These are phyloP conservation scores for Lachnellula hyalina DNA, from an alignment of 2,329 filamentous ascomycete species.

Conservation along the genomic window DNA sequence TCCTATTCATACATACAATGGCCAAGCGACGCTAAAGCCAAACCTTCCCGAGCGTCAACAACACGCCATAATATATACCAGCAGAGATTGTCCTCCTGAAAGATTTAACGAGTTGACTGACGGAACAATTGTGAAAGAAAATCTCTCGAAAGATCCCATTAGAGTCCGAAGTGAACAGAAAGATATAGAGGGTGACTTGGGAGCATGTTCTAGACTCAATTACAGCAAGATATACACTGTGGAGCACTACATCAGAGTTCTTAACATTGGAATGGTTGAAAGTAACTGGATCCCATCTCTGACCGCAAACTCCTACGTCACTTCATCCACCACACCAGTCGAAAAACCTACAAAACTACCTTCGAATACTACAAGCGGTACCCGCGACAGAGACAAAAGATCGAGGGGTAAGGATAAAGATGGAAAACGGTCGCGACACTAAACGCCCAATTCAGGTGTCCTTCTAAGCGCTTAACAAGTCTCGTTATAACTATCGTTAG, in stretches of 20 bases:
- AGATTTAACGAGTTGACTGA: conserved; percentile 3
- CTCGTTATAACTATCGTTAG: too few relatives aligned
- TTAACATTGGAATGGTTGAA: conserved; percentile 22
- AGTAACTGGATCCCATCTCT: conserved; percentile 7
- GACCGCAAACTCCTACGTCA: conserved; percentile 5
- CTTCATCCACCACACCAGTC: not conserved
- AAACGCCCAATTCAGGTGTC: not conserved
- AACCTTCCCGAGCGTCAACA: conserved; percentile 18
- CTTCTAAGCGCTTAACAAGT: too few relatives aligned
- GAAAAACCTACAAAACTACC: conserved; percentile 4
- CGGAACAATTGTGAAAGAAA: conserved; percentile 12
- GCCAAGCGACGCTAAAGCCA: conserved; percentile 20
- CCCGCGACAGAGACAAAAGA: conserved; percentile 1
- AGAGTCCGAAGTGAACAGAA: conserved; percentile 12
- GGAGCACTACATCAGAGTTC: conserved; percentile 24
- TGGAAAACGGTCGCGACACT: not conserved
- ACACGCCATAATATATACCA: conserved; percentile 21
- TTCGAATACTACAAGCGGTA: not conserved
- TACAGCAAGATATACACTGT: conserved; percentile 28
- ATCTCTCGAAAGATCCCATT: conserved; percentile 17
- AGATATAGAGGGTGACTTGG: conserved; percentile 11
- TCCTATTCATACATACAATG: conserved; percentile 23
- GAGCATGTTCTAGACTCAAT: conserved; percentile 21
- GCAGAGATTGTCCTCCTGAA: conserved; percentile 6
- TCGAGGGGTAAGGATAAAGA: conserved; percentile 8